Evolutionary conservation across 2,329 filamentous ascomycete species (phyloP).

Genomic region (Rhynchosporium secalis): DNA sequence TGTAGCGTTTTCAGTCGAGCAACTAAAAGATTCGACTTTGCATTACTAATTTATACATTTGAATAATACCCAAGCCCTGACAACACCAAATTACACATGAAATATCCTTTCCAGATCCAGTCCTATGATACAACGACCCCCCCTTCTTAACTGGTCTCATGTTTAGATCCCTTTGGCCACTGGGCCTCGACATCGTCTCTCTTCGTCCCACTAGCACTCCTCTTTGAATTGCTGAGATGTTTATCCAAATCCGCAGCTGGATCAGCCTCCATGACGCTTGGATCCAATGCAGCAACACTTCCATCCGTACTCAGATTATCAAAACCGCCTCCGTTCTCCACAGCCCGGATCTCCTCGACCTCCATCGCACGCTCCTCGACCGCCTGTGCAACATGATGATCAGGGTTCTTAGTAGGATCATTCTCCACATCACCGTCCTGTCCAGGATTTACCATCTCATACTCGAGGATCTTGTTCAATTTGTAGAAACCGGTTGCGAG

Average conservation of each 20-base stretch:
- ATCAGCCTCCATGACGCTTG: slow-evolving; percentile 8
- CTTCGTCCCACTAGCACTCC: background rate
- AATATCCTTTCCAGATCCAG: background rate
- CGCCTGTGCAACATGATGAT: slow-evolving; percentile 14
- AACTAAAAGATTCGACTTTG: too few relatives aligned
- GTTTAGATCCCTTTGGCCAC: slow-evolving; percentile 6
- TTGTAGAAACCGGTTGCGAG: slow-evolving; percentile 53
- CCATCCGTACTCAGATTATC: slow-evolving; percentile 15
- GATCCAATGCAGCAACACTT: slow-evolving; percentile 4
- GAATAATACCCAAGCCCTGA: too few relatives aligned
- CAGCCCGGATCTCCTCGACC: slow-evolving; percentile 18
- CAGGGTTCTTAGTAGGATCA: slow-evolving; percentile 45
- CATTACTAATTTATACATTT: too few relatives aligned
- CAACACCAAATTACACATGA: background rate
- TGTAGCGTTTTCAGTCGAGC: too few relatives aligned
- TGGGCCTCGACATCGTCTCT: slow-evolving; percentile 14
- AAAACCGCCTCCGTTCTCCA: slow-evolving; percentile 17
- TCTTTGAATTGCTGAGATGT: background rate
- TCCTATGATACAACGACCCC: background rate
- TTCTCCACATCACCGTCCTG: slow-evolving; percentile 48
- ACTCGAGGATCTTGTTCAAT: slow-evolving; percentile 52
- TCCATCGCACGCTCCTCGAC: slow-evolving; percentile 15
- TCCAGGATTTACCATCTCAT: slow-evolving; percentile 51
- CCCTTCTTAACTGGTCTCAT: background rate
- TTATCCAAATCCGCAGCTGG: slow-evolving; percentile 12